phyloP scores from a whole-genome alignment of 164 flowering plant species.

The Stephania yunnanensis region DNA sequence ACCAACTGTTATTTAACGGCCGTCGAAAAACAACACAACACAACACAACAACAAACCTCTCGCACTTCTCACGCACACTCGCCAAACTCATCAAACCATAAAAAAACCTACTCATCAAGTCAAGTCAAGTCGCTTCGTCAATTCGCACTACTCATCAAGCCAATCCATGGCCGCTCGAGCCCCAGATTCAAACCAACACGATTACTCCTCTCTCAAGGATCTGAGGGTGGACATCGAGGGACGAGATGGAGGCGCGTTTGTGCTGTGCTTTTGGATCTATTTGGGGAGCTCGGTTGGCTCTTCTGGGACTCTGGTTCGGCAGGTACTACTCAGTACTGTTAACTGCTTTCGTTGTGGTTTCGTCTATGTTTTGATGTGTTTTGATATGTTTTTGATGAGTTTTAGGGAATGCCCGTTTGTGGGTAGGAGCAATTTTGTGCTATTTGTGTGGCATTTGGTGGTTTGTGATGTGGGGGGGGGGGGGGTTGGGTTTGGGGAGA shows the following conservation, averaged over 20 bases:
- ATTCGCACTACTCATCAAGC: background rate
- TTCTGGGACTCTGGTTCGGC: conserved; percentile 43
- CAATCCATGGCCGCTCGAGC: conserved; percentile 11
- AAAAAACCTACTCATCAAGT: background rate
- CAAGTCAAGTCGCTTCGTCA: background rate
- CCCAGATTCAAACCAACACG: conserved; percentile 7
- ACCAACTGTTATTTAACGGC: conserved; percentile 23
- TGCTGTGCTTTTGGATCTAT: conserved; percentile 67
- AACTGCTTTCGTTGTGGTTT: background rate
- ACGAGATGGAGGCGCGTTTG: conserved; percentile 32
- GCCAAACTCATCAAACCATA: conserved; percentile 2
- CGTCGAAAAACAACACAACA: conserved; percentile 12
- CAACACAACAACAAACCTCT: background rate
- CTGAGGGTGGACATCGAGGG: conserved; percentile 35
- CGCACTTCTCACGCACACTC: background rate
- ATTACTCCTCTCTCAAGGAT: conserved; percentile 45
- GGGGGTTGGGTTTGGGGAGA: background rate
- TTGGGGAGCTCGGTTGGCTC: conserved; percentile 27
- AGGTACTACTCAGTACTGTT: conserved; percentile 28
- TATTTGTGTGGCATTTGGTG: no score
- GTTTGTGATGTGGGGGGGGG: no score
- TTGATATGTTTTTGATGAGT: background rate
- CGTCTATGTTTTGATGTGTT: no score
- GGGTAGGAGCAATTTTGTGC: background rate
- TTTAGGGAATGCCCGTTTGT: background rate